Evolutionary conservation across 2,329 filamentous ascomycete species (phyloP), one percentile per base, ranked within the genome.

Genomic region (Talaromyces atroroseus): DNA sequence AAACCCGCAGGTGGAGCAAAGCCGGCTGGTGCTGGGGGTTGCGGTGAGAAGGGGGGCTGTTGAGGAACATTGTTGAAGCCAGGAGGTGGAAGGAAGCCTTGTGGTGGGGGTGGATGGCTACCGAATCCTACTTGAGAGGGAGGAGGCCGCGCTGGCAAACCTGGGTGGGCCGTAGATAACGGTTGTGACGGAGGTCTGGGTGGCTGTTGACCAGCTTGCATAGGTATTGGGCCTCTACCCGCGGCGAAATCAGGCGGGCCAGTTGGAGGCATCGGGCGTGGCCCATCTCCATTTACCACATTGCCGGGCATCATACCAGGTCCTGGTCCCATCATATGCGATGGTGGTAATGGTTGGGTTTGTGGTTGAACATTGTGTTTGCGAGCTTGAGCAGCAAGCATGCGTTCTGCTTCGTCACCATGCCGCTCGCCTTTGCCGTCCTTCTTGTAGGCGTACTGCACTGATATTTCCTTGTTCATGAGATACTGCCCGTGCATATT

Each of bases 361-460:
- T 91, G 87, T 36, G 91, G 88, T 52, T 90, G 84, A 59, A 99
- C 89, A 66, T 96, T 96, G 72, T 96, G 90, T 70, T 92, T 92
- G 76, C 92, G 92, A 57, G 92, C 94, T 74, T 96, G 89, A 26
- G 88, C 86, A 29, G 94, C 94, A 48, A 99, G 83, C 78, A 90
- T 88, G 67, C 94, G 82, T 76, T 99, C 94, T 29, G 94, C 94
- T 65, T 91, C 83, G 71, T 99, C 94, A 65, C 94, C 94, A 70
- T 99, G 94, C 58, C 94, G 82, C 76, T 97, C 92, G 65, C 92
- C 92, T 76, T 96, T 96, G 64, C 94, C 94, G 68, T 99, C 94
- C 76, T 97, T 97, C 81, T 99, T 99, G 82, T 96, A 97, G 40
- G 94, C 94, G 73, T 97, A 99, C 74, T 97, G 92, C 46, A 99